These are phyloP conservation scores for Pseudogymnoascus verrucosus DNA, from an alignment of 2,329 filamentous ascomycete species.

Conservation along the genomic window DNA sequence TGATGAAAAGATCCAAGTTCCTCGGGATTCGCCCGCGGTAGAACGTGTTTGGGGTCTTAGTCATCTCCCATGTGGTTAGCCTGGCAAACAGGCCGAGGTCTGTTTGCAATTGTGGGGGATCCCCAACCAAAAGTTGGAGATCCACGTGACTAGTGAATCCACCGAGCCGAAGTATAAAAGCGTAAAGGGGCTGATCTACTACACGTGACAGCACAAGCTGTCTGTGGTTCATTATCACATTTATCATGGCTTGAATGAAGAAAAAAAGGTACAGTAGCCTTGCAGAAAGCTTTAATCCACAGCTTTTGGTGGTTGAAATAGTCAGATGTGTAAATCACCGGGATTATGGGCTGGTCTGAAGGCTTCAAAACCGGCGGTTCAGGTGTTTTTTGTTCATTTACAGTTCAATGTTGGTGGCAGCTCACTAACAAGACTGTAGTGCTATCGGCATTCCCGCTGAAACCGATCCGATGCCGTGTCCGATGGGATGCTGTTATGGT, in stretches of 20 bases:
- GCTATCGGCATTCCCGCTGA: too few species aligned
- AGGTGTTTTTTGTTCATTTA: neutral
- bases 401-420: neutral
- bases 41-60: neutral
- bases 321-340: neutral
- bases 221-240: neutral
- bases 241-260: neutral
- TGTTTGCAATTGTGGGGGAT: neutral
- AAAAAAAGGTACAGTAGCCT: neutral
- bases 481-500: neutral
- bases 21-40: neutral
- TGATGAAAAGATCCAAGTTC: neutral
- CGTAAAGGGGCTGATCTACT: neutral
- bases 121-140: neutral
- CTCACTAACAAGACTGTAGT: too few species aligned
- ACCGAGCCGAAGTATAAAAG: neutral
- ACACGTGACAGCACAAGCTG: neutral
- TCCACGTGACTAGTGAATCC: neutral
- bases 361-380: neutral
- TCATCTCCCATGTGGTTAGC: conserved; percentile 1
- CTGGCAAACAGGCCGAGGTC: neutral
- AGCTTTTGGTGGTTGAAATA: neutral
- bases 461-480: neutral
- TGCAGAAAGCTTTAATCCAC: neutral
- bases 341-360: too few species aligned